phyloP scores from a whole-genome alignment of 129 eudicot genomes.

The Smallanthus sonchifolius region DNA sequence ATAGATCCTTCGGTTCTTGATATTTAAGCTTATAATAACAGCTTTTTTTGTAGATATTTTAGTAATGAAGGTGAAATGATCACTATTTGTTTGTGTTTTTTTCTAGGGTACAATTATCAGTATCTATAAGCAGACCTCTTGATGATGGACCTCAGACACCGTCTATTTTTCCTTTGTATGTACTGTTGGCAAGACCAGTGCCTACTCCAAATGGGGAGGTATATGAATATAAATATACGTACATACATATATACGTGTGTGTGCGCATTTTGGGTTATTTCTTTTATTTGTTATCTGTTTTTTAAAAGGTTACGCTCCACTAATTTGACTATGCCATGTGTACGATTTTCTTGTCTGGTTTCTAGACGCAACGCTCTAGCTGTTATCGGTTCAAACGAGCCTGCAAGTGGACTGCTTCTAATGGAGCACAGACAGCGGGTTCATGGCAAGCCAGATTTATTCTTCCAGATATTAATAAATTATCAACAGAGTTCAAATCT shows the following conservation, averaged over 20 bases:
- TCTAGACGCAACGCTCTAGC: constrained; percentile 51
- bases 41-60: not conserved
- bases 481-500: constrained; percentile 53
- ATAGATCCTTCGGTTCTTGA: not conserved
- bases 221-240: constrained; percentile 44
- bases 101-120: constrained; percentile 65
- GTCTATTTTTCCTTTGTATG: constrained; percentile 61
- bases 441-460: constrained; percentile 52
- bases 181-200: constrained; percentile 67
- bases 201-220: constrained; percentile 54
- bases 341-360: not conserved
- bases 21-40: not conserved
- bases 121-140: constrained; percentile 52
- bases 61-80: constrained; percentile 3
- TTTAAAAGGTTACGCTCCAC: not conserved
- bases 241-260: not conserved
- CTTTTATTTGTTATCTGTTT: not conserved
- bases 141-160: constrained; percentile 40
- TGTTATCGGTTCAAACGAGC: constrained; percentile 59
- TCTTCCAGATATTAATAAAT: constrained; percentile 75
- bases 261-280: not conserved
- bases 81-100: constrained; percentile 11
- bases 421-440: constrained; percentile 30
- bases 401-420: constrained; percentile 40
- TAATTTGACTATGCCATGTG: constrained; percentile 27